Conservation (phyloP, 2,329 filamentous ascomycete species). For the Sporothrix inflata region DNA sequence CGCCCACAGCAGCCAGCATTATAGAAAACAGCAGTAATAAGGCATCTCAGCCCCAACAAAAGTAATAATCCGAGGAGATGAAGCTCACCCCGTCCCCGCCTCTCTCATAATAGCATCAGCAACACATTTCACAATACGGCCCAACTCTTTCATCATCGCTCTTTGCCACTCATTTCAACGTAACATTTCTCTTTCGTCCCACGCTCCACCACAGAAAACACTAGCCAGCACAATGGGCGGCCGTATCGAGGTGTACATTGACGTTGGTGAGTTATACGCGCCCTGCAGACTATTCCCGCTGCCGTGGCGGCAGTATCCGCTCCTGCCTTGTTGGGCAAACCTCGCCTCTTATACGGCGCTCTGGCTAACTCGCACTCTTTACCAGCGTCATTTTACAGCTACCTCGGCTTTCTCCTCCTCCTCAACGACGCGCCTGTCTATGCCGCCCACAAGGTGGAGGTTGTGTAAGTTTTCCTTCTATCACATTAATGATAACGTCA, state of each 20-base stretch:
- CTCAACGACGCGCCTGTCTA: conserved; percentile 59
- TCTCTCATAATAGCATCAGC: background rate
- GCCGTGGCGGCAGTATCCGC: background rate
- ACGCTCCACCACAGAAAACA: background rate
- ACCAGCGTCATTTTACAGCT: conserved; percentile 67
- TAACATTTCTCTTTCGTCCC: background rate
- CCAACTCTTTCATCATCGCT: conserved; percentile 1
- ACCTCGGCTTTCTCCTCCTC: conserved; percentile 61
- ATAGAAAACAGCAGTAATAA: background rate
- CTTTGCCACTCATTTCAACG: background rate
- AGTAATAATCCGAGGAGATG: background rate
- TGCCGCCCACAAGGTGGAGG: conserved; percentile 59
- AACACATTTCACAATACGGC: background rate
- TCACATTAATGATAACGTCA: too few relatives aligned
- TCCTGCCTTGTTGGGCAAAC: too few relatives aligned
- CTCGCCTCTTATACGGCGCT: conserved; percentile 1
- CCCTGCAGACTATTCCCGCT: background rate
- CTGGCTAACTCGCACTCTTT: conserved; percentile 21
- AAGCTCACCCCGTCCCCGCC: too few relatives aligned
- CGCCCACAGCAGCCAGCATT: background rate
- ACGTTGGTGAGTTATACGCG: conserved; percentile 58
- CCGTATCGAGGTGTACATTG: conserved; percentile 55
- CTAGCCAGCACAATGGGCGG: conserved; percentile 30
- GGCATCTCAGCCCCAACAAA: background rate
- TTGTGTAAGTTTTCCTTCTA: too few relatives aligned